Percentiles rank a stretch among this genome's conserved stretches.
These are phyloP conservation scores for Clitocybe nebularis DNA, from an alignment of 1,284 basidiomycete species.

Conservation along the genomic window DNA sequence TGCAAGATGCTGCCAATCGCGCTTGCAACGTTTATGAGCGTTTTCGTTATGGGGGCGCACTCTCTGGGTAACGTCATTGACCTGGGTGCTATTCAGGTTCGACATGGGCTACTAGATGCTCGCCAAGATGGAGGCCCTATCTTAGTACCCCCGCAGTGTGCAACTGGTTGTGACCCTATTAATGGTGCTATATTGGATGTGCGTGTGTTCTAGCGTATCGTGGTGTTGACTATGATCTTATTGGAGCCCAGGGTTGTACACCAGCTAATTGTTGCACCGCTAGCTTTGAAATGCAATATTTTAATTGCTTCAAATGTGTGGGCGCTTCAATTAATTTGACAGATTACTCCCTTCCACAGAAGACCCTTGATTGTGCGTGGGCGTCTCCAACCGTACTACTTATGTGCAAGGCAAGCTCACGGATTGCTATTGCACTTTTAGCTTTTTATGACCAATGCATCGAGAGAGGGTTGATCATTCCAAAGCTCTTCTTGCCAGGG, in stretches of 20 bases:
- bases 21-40: too few species aligned
- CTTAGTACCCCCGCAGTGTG: conserved; percentile 31
- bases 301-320: conserved; percentile 33
- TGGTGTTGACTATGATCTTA: not conserved
- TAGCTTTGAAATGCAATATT: conserved; percentile 30
- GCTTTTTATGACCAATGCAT: conserved; percentile 21
- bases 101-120: conserved; percentile 11
- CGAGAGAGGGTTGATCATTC: conserved; percentile 27
- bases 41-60: too few species aligned
- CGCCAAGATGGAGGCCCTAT: conserved; percentile 12
- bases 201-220: not conserved
- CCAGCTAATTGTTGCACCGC: conserved; percentile 28
- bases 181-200: conserved; percentile 17
- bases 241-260: conserved; percentile 23
- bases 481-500: conserved; percentile 36
- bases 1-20: too few species aligned
- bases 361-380: conserved; percentile 28
- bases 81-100: not conserved
- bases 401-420: not conserved
- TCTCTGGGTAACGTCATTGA: not conserved
- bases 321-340: conserved; percentile 23
- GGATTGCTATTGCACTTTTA: not conserved
- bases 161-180: conserved; percentile 30
- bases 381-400: too few species aligned
- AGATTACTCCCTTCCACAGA: conserved; percentile 26